Conservation (phyloP, 257 asterid species). For the Solanum chiquidenum region DNA sequence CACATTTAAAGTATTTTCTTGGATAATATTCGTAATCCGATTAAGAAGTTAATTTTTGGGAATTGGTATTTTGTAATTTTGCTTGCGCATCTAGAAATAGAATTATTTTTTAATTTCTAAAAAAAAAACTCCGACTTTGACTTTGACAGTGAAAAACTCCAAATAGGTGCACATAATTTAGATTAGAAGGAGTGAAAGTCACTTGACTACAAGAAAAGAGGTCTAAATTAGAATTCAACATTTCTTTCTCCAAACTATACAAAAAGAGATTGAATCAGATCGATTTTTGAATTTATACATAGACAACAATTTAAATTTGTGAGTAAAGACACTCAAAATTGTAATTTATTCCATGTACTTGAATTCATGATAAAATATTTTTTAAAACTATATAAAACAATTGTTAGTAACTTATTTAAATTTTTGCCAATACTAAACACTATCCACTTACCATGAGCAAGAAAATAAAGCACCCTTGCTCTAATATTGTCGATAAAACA, state of each 20-base stretch:
- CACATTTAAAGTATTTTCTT: background rate
- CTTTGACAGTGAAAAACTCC: rapidly evolving
- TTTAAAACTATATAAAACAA: background rate
- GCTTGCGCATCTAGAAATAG: background rate
- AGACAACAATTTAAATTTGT: background rate
- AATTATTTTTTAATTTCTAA: background rate
- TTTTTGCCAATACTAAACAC: background rate
- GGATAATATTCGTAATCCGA: background rate
- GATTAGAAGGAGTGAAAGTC: background rate
- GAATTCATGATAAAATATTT: background rate
- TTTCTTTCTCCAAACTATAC: background rate
- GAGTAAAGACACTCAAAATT: background rate
- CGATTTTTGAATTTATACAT: background rate
- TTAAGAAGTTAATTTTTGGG: background rate
- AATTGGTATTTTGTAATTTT: background rate
- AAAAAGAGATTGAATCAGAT: too few species aligned
- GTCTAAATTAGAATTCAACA: background rate
- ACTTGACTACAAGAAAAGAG: background rate
- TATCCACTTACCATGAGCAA: background rate
- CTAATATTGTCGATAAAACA: background rate
- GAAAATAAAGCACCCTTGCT: background rate
- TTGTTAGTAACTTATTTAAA: background rate
- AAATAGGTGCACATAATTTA: background rate
- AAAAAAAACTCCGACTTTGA: background rate
- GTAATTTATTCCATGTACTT: background rate